Evolutionary conservation across 768 basidiomycete genomes (phyloP).

Genomic region (Pisolithus orientalis): DNA sequence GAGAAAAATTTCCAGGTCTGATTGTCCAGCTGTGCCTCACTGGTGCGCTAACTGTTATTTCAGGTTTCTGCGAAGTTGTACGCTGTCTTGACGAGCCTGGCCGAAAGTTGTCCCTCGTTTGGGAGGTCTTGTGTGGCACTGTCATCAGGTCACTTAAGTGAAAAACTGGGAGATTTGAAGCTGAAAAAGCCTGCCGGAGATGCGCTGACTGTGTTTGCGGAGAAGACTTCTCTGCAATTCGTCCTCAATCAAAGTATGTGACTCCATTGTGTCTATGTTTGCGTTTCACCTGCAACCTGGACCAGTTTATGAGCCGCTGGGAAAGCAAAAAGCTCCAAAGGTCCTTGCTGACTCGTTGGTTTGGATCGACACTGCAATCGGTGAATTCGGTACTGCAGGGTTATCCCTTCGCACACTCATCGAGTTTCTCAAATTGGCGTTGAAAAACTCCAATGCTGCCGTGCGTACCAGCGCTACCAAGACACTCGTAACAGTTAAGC

Average conservation of each 20-base stretch:
- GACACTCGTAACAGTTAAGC: constrained; percentile 80
- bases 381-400: constrained; percentile 89
- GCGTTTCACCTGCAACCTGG: constrained; percentile 11
- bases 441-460: constrained; percentile 91
- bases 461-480: constrained; percentile 94
- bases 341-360: constrained; percentile 84
- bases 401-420: constrained; percentile 79
- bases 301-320: constrained; percentile 85
- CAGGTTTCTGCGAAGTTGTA: constrained; percentile 92
- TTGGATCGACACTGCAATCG: constrained; percentile 83
- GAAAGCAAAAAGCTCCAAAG: constrained; percentile 96
- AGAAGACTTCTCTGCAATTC: constrained; percentile 92
- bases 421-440: constrained; percentile 79
- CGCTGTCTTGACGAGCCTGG: constrained; percentile 63
- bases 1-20: constrained; percentile 97
- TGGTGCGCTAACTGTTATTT: constrained; percentile 5
- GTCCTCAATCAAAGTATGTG: constrained; percentile 82
- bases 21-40: neutral
- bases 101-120: constrained; percentile 77
- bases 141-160: constrained; percentile 73
- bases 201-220: constrained; percentile 72
- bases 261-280: constrained; percentile 1
- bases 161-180: constrained; percentile 95
- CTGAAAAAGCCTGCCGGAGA: constrained; percentile 96
- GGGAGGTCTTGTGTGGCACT: constrained; percentile 80